These are phyloP conservation scores for Medicago truncatula DNA, from an alignment of 306 rosid species.

Conservation along the genomic window DNA sequence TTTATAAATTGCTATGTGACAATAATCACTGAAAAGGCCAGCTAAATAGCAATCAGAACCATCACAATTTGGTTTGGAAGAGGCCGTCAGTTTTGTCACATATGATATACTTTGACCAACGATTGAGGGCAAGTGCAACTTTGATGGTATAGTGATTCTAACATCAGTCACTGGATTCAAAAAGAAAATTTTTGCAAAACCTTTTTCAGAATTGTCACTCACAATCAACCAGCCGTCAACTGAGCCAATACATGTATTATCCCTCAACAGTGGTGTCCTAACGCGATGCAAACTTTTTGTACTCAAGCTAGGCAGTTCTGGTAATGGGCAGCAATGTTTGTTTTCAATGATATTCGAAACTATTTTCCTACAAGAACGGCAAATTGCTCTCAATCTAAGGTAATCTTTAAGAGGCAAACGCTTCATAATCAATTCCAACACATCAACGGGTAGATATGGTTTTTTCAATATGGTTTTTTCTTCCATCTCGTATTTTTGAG, in stretches of 20 bases:
- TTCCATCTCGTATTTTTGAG: not conserved
- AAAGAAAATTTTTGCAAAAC: not conserved
- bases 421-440: not conserved
- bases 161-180: constrained; percentile 2
- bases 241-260: not conserved
- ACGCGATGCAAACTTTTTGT: not conserved
- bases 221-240: constrained; percentile 1
- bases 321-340: not conserved
- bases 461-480: not conserved
- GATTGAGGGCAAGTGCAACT: not conserved
- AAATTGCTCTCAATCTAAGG: not conserved
- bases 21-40: not conserved
- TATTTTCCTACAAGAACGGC: not conserved
- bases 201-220: not conserved
- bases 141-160: constrained; percentile 3
- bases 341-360: too few species aligned
- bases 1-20: constrained; percentile 10
- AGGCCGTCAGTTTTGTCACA: not conserved
- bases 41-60: not conserved
- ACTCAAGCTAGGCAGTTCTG: not conserved
- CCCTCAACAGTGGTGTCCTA: not conserved
- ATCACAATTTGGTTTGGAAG: not conserved
- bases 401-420: not conserved
- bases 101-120: not conserved
- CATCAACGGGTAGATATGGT: not conserved